Base-by-base conservation (phyloP, 352 stramenopile species). In the Globisporangium mamillatum region DNA sequence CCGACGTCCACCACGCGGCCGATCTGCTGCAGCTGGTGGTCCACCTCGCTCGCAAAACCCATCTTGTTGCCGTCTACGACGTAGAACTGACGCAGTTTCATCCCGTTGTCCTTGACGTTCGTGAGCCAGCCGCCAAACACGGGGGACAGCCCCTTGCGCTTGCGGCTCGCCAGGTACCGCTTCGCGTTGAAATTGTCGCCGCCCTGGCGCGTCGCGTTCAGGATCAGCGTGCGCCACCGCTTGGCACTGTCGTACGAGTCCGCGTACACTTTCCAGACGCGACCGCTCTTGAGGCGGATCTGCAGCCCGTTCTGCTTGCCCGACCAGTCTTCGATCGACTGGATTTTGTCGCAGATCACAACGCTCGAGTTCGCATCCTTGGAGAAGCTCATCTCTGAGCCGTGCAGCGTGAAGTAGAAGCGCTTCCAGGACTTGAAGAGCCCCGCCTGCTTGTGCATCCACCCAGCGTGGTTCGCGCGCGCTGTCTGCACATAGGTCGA, bases 91-190 rank as follows among this genome's bases (percentile, higher is more conserved):
- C 88, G 84, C 22, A 93, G 65, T 46, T 74, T 74, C 4, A 62
- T 69, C 24, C 69, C 59, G 22, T 27, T 66, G 41, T 82, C 80
- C 16, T 79, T 72, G 38, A 84, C 65, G 27, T 80, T 77, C 55
- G 88, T 94, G 66, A 94, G 78, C 88, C 88, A 96, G 3, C 88
- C 88, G 57, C 85, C 86, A 65, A 88, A 93, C 46, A 94, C 82
- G 0, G 84, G 78, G 36, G 70, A 74, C 53, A 92, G 53, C 41
- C 88, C 84, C 66, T 93, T 93, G 63, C 82, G 79, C 41, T 83
- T 82, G 4, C 86, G 78, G 36, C 83, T 87, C 34, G 59, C 76
- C 14, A 94, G 59, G 66, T 94, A 94, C 32, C 82, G 84, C 63
- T 91, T 90, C 24, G 90, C 74, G 52, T 76, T 91, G 62, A 86